Percentiles rank a stretch among this genome's conserved stretches.
Conservation (phyloP, 495 filamentous ascomycete species). For the Xylaria flabelliformis region DNA sequence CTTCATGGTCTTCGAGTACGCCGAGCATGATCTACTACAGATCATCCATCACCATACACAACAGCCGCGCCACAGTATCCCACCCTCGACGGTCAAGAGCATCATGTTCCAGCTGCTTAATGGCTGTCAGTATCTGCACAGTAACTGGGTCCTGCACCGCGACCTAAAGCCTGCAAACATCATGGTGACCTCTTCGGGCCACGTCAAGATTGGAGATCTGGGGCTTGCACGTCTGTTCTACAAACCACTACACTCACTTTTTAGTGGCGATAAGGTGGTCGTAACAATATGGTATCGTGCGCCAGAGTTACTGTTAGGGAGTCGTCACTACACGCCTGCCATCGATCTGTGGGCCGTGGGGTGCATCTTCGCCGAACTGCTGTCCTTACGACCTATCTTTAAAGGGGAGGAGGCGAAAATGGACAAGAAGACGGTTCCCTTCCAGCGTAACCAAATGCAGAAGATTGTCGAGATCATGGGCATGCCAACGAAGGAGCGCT, state of each 20-base stretch:
- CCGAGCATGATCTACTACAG: conserved; percentile 94
- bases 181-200: conserved; percentile 89
- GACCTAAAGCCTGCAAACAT: conserved; percentile 99
- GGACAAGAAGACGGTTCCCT: conserved; percentile 98
- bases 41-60: conserved; percentile 98
- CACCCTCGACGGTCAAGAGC: conserved; percentile 83
- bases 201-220: conserved; percentile 92
- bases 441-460: conserved; percentile 98
- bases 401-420: conserved; percentile 99
- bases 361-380: conserved; percentile 95
- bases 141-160: conserved; percentile 96
- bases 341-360: conserved; percentile 98
- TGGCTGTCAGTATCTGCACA: conserved; percentile 91
- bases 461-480: conserved; percentile 98
- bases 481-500: conserved; percentile 84
- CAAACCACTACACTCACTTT: conserved; percentile 89
- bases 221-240: conserved; percentile 92
- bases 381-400: conserved; percentile 92
- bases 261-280: conserved; percentile 95
- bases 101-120: conserved; percentile 95
- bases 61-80: conserved; percentile 83
- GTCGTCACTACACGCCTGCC: conserved; percentile 91
- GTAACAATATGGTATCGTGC: conserved; percentile 99
- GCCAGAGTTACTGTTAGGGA: conserved; percentile 89
- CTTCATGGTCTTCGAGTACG: conserved; percentile 99